Evolutionary conservation across 306 rosid species (phyloP).

Genomic region (Spatholobus suberectus): DNA sequence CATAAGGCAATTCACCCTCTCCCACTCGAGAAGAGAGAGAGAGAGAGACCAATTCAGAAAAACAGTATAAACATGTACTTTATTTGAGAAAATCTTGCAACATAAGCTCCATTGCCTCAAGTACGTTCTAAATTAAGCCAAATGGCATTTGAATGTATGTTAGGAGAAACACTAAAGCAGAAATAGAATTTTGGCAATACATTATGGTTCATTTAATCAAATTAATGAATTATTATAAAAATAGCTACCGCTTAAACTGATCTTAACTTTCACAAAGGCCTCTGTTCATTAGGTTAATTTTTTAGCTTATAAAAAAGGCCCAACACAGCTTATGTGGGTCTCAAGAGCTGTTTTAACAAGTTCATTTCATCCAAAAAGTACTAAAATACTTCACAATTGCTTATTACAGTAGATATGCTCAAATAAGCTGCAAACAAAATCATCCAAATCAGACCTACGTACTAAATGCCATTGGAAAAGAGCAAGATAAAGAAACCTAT

Average conservation of each 20-base stretch:
- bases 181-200: neutral
- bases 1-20: neutral
- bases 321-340: neutral
- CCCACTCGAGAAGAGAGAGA: neutral
- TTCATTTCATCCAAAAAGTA: constrained; percentile 1
- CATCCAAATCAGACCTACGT: neutral
- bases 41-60: neutral
- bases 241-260: neutral
- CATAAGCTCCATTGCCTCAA: neutral
- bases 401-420: neutral
- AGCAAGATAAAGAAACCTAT: constrained; percentile 63
- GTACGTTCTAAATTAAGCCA: neutral
- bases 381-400: neutral
- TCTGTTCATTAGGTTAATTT: neutral
- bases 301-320: neutral
- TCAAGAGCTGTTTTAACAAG: neutral
- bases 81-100: neutral
- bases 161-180: neutral
- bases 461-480: neutral
- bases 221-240: neutral
- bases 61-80: neutral
- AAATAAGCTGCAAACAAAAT: constrained; percentile 12
- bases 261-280: neutral
- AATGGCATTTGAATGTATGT: neutral
- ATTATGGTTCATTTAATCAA: neutral